These are phyloP conservation scores for Ceratobasidium sp. DNA, from an alignment of 1,284 basidiomycete species.

Conservation along the genomic window DNA sequence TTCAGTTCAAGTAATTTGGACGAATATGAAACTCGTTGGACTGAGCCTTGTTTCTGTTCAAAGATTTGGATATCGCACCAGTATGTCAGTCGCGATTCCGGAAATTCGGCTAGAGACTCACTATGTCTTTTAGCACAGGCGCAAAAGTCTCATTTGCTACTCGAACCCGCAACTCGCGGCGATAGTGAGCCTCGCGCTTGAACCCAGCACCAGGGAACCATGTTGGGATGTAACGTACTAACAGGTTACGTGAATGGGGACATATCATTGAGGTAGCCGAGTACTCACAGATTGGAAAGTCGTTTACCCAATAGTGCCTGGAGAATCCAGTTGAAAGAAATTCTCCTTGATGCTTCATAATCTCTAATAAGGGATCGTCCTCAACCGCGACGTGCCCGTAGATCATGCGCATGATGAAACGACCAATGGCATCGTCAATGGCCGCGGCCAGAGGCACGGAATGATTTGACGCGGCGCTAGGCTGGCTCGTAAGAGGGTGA, in stretches of 20 bases:
- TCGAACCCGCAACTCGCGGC: neutral
- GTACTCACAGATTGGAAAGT: slow-evolving; percentile 36
- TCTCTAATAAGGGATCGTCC: neutral
- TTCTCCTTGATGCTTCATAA: neutral
- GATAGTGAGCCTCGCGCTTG: neutral
- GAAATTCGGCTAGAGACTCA: neutral
- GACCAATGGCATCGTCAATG: slow-evolving; percentile 10
- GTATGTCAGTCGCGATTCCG: too few species aligned
- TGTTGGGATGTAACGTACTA: slow-evolving; percentile 20
- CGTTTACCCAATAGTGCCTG: slow-evolving; percentile 21
- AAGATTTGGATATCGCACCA: neutral
- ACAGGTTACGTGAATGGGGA: neutral
- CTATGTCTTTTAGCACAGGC: slow-evolving; percentile 8
- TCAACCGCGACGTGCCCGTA: slow-evolving; percentile 13
- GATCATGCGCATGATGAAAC: slow-evolving; percentile 36
- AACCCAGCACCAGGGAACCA: slow-evolving; percentile 35
- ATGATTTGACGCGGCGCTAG: neutral
- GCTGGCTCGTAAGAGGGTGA: neutral
- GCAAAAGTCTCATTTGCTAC: slow-evolving; percentile 3
- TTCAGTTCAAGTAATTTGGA: slow-evolving; percentile 34
- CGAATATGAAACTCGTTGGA: slow-evolving; percentile 16
- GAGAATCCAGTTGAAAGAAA: neutral
- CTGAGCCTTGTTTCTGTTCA: neutral
- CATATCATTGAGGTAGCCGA: too few species aligned
- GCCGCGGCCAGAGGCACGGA: neutral